Conservation (phyloP, 2,329 filamentous ascomycete species). For the Botryotinia globosa region DNA sequence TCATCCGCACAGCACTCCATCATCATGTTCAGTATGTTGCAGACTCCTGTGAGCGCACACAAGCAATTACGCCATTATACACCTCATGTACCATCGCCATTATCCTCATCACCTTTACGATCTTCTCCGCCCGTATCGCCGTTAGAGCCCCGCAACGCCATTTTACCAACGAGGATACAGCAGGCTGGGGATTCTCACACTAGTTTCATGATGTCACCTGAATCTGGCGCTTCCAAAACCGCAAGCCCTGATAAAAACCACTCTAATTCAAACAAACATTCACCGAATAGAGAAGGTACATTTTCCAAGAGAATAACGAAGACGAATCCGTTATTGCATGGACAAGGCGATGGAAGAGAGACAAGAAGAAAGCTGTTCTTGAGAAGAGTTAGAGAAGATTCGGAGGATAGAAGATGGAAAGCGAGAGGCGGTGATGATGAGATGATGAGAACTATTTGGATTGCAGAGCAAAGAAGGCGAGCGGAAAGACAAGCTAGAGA, state of each 20-base stretch:
- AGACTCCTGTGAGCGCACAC: conserved; percentile 9
- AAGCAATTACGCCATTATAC: conserved; percentile 19
- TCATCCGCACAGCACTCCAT: neutral
- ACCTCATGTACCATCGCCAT: conserved; percentile 20
- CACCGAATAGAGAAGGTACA: conserved; percentile 23
- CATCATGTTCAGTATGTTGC: conserved; percentile 19
- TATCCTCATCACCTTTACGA: conserved; percentile 18
- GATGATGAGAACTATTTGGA: conserved; percentile 42
- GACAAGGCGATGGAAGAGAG: conserved; percentile 58
- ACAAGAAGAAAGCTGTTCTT: conserved; percentile 66
- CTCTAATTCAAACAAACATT: conserved; percentile 13
- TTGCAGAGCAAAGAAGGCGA: conserved; percentile 41
- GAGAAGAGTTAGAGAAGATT: conserved; percentile 59
- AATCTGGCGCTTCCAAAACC: conserved; percentile 1
- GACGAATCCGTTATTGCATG: conserved; percentile 60
- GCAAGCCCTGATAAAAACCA: neutral
- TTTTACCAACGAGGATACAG: neutral
- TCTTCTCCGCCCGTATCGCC: conserved; percentile 20
- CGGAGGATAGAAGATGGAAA: conserved; percentile 59
- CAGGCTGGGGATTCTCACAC: neutral
- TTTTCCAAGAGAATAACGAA: conserved; percentile 51
- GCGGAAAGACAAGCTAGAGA: conserved; percentile 37
- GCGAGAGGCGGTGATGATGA: conserved; percentile 62
- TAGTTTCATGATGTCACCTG: conserved; percentile 10
- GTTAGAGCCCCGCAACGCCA: conserved; percentile 10